Conservation (phyloP, 1,139 yeast species). For the Lodderomyces jiufengensis region DNA sequence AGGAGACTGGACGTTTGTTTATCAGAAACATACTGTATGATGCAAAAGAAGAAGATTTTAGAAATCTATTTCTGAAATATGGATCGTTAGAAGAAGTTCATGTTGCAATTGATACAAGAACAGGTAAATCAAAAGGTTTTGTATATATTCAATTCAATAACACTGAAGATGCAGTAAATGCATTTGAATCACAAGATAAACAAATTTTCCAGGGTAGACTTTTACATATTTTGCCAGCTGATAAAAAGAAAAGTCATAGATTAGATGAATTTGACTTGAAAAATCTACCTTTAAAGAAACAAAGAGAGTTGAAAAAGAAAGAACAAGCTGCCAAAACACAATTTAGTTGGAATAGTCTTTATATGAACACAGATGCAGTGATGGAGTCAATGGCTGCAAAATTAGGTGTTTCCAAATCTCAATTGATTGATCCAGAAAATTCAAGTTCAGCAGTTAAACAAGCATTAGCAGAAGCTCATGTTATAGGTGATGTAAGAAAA, state of each 20-base stretch:
- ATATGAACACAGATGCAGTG: conserved; percentile 88
- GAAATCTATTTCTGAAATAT: conserved; percentile 49
- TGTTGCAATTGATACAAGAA: conserved; percentile 84
- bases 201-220: conserved; percentile 93
- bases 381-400: conserved; percentile 83
- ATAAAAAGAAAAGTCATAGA: conserved; percentile 71
- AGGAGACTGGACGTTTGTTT: conserved; percentile 77
- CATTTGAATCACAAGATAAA: conserved; percentile 73
- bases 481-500: conserved; percentile 83
- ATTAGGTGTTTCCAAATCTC: conserved; percentile 79
- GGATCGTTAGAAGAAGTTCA: conserved; percentile 79
- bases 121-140: conserved; percentile 89
- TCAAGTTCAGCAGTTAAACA: conserved; percentile 93
- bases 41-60: conserved; percentile 77
- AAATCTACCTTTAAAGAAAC: conserved; percentile 88
- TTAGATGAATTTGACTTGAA: conserved; percentile 88
- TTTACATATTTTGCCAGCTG: conserved; percentile 83
- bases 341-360: conserved; percentile 93
- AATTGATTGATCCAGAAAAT: conserved; percentile 81
- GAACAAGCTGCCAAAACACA: conserved; percentile 81
- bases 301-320: conserved; percentile 77
- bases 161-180: conserved; percentile 69
- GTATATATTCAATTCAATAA: conserved; percentile 75
- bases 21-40: conserved; percentile 81
- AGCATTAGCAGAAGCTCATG: conserved; percentile 96